phyloP scores from a whole-genome alignment of 2,329 filamentous ascomycete species.

The Sclerotinia trifoliorum region DNA sequence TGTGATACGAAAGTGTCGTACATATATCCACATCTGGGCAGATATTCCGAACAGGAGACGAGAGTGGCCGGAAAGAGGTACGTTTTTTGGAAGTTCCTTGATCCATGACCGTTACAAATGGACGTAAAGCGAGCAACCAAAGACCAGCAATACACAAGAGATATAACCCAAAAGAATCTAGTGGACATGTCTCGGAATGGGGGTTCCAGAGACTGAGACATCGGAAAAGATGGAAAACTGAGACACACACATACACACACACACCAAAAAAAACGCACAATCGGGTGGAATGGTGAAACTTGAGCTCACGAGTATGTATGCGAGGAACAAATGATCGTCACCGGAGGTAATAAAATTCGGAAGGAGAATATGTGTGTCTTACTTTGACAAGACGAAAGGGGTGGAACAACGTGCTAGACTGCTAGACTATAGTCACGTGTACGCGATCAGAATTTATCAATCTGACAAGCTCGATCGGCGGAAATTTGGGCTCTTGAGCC shows the following conservation, averaged over 20 bases:
- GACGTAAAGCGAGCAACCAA: neutral
- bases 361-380: slow-evolving; percentile 23
- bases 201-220: slow-evolving; percentile 3
- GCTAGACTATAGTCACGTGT: neutral
- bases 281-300: slow-evolving; percentile 22
- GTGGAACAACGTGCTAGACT: slow-evolving; percentile 3
- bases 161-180: neutral
- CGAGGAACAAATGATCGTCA: slow-evolving; percentile 4
- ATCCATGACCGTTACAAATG: slow-evolving; percentile 5
- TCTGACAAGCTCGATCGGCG: neutral
- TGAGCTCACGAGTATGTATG: slow-evolving; percentile 19
- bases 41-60: neutral
- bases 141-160: neutral
- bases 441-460: neutral
- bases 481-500: neutral
- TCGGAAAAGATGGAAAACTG: slow-evolving; percentile 12
- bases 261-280: slow-evolving; percentile 10
- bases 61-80: neutral
- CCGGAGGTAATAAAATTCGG: slow-evolving; percentile 17
- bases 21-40: neutral
- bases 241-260: neutral
- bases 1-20: neutral
- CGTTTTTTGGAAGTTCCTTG: slow-evolving; percentile 5
- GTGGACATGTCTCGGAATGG: slow-evolving; percentile 20
- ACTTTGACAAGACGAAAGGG: slow-evolving; percentile 4